Base-by-base conservation (phyloP, 129 eudicot species). In the Heracleum sosnowskyi region DNA sequence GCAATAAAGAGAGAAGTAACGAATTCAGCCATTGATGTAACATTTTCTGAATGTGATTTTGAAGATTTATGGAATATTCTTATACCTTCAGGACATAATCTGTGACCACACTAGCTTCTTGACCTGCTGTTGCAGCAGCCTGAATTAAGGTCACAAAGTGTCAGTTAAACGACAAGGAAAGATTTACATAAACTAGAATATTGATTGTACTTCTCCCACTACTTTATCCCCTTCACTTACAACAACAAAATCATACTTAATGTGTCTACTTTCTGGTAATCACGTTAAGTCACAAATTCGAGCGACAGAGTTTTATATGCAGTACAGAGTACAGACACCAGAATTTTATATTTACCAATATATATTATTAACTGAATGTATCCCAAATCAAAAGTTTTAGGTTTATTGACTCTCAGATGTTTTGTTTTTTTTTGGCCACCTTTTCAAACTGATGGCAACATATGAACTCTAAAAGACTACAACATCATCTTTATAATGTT, bases 41-140 rank as follows among this genome's bases (percentile, higher is more conserved):
- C 29, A 6, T 49, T 74, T 29, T 11, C 77, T 4, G 20, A 42
- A 74, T 44, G 60, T 73, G 57, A 73, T 42, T 42, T 6, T 42
- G 33, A 15, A 74, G 22, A 31, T 47, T 74, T 26, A 11, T 0
- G 60, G 40, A 12, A 28, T 12, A 17, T 44, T 42, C 57, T 5
- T n/a, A n/a, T 87, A 92, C 96, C 96, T 86, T 89, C 39, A 93
- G 88, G 22, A 90, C 81, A 80, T 93, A 93, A 81, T 93, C 98
- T 35, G 89, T 83, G 22, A 93, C 84, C 4, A 93, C 86, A 83
- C 71, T 93, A 29, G 90, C 86, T 83, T 89, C 89, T 76, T 87
- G 91, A 49, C 92, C 95, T 74, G 86, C 86, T 7, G 81, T 53
- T 71, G 96, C 90, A 11, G 89, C 86, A 15, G 94, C 91, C 98